These are phyloP conservation scores for Jasminum sambac DNA, from an alignment of 257 asterid genomes.

Conservation along the genomic window DNA sequence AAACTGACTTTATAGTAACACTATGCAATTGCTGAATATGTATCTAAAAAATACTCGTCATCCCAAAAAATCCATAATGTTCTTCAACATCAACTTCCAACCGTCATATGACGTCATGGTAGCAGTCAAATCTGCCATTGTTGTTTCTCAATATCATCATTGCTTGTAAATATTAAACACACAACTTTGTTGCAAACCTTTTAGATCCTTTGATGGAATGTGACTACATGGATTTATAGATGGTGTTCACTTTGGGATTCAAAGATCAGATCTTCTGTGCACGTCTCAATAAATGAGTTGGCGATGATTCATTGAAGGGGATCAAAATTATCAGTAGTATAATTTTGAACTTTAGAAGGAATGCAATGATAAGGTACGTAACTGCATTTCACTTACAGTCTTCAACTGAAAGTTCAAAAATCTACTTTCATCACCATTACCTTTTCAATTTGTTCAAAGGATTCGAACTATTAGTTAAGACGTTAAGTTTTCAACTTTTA, in stretches of 20 bases:
- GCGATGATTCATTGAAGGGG: not conserved
- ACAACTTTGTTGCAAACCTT: not conserved
- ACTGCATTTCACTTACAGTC: not conserved
- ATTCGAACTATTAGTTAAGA: not conserved
- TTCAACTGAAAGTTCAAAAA: not conserved
- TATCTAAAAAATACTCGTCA: slow-evolving; percentile 5
- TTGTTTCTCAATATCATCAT: not conserved
- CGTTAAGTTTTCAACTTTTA: not conserved
- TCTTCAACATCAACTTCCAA: not conserved
- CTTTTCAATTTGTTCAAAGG: not conserved
- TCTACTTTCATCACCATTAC: not conserved
- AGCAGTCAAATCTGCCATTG: not conserved
- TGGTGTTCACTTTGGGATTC: not conserved
- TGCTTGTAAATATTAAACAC: not conserved
- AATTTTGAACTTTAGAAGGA: not conserved
- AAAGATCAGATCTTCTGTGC: not conserved
- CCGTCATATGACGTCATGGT: not conserved
- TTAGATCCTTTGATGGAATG: not conserved
- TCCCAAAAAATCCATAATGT: not conserved
- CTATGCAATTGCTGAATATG: not conserved
- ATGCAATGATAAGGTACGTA: not conserved
- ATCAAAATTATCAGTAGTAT: not conserved
- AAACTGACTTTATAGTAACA: slow-evolving; percentile 12
- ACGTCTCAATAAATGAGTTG: not conserved
- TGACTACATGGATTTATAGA: not conserved